Base-by-base conservation (phyloP, 2,329 filamentous ascomycete species). In the Rhexocercosporidium sp. region DNA sequence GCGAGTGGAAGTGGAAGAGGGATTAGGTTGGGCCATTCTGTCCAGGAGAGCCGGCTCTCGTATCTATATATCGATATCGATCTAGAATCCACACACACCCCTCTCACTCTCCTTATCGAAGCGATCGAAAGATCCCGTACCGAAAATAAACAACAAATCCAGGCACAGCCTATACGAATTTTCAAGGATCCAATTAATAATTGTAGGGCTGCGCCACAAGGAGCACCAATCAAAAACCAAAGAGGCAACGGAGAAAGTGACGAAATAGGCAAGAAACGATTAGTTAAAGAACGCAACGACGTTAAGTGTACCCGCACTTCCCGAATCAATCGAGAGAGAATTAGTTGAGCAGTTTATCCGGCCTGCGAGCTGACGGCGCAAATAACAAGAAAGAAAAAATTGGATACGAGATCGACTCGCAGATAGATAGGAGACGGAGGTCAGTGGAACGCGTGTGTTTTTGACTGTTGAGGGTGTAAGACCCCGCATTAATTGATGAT, bases 361-460 rank as follows among this genome's bases (percentile, higher is more conserved):
- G 49, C 14, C 44, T 37, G 34, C 34, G 5, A 11, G 34, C 34
- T 37, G 34, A 37, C 34, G 34, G 34, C 34, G 34, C 8, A 7
- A 37, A 7, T 7, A 37, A 37, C 29, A 31, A 9, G 8, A 11
- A 37, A 37, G 25, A 34, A 62, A 41, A 62, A 9, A 31, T 29
- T 62, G 60, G 46, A 62, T 62, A 62, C 60, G 60, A 54, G 47
- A n/a, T n/a, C n/a, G n/a, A n/a, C n/a, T n/a, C n/a, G n/a, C n/a
- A 44, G 14, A 44, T 12, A 18, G n/a, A 12, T 16, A 4, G 39
- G 14, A 16, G 14, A 44, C 14, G 34, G 14, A 39, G 34, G 34
- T 31, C 27, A 64, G 62, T 51, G 51, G 62, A 62, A 57, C 22
- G 18, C 37, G 51, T 18, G 22, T 44, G 20, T 22, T 54, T 60